Conservation (phyloP, 257 asterid genomes). For the Rubia yunnanensis region DNA sequence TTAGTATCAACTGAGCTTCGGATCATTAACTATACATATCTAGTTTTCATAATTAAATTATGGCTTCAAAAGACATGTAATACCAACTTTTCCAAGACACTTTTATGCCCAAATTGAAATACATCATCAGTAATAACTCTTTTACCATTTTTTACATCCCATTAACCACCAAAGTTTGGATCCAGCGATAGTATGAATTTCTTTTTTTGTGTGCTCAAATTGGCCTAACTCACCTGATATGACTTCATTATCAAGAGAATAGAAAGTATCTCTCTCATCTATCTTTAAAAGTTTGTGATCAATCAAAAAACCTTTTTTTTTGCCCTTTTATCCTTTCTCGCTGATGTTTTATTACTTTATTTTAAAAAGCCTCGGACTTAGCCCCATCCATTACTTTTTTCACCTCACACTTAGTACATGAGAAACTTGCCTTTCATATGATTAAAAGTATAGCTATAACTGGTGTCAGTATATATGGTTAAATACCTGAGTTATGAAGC, state of each 20-base stretch:
- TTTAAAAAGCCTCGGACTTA: not conserved
- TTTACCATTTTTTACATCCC: not conserved
- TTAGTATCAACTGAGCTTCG: constrained; percentile 8
- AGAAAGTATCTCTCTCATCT: not conserved
- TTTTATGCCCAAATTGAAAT: not conserved
- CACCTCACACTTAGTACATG: not conserved
- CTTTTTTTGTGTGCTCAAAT: not conserved
- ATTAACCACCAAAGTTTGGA: not conserved
- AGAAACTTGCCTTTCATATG: not conserved
- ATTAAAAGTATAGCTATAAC: not conserved
- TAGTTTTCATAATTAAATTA: not conserved
- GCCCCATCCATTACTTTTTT: not conserved
- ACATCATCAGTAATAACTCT: not conserved
- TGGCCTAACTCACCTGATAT: not conserved
- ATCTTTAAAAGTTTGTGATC: not conserved
- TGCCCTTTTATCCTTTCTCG: not conserved
- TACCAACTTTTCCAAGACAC: not conserved
- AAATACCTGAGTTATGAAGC: constrained; percentile 91
- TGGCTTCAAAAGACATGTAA: not conserved
- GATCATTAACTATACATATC: not conserved
- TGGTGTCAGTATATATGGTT: constrained; percentile 9
- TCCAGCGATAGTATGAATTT: not conserved
- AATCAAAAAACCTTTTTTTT: not conserved
- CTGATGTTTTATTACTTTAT: not conserved
- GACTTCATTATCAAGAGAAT: not conserved